Conservation (phyloP, 2,329 filamentous ascomycete genomes). For the Beauveria sp. region DNA sequence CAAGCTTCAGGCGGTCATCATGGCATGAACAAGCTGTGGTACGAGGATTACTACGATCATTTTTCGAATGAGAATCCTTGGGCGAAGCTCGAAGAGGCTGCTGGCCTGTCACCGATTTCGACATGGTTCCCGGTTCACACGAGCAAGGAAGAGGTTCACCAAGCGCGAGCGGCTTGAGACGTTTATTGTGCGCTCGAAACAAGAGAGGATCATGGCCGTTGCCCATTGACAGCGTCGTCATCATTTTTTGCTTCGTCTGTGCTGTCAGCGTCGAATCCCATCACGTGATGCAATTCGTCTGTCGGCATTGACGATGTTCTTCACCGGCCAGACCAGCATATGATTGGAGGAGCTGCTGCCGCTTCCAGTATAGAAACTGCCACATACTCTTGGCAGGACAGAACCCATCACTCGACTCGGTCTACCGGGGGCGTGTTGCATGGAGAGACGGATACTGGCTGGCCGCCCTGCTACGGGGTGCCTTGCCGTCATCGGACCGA, state of each 20-base stretch:
- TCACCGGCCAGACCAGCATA: neutral
- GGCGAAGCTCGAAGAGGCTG: constrained; percentile 45
- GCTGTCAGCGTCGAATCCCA: neutral
- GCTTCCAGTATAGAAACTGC: neutral
- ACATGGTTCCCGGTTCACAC: constrained; percentile 32
- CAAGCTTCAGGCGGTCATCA: constrained; percentile 9
- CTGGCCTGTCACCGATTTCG: constrained; percentile 35
- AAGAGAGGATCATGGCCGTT: no score
- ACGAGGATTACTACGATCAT: constrained; percentile 60
- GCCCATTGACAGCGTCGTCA: neutral
- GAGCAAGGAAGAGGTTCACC: neutral
- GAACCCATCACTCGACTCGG: neutral
- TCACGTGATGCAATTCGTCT: constrained; percentile 5
- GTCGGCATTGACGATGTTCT: neutral
- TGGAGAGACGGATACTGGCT: neutral
- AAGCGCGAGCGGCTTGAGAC: neutral
- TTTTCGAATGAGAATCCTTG: constrained; percentile 68
- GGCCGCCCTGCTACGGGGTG: neutral
- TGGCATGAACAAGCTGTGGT: constrained; percentile 39
- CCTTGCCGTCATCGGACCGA: neutral
- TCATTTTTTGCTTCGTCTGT: neutral
- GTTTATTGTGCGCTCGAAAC: no score
- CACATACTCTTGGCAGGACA: neutral
- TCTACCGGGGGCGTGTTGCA: neutral
- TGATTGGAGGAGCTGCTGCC: constrained; percentile 2